Conservation (phyloP, 345 rosid genomes). For the Eucalyptus viminalis region DNA sequence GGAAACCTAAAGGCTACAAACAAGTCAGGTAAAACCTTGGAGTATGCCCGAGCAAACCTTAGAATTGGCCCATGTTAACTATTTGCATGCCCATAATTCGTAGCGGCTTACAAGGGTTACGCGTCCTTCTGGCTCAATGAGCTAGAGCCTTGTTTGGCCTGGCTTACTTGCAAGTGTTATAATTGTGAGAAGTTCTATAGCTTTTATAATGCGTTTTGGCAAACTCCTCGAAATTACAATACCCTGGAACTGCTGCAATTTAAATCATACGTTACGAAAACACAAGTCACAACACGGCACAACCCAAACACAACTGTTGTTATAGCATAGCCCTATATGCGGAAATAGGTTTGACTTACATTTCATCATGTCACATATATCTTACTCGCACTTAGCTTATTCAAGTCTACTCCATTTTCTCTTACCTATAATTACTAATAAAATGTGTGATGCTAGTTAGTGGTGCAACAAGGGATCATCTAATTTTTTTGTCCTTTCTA, state of each 20-base stretch:
- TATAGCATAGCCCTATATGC: neutral
- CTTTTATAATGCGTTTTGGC: neutral
- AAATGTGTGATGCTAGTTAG: neutral
- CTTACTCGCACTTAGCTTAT: neutral
- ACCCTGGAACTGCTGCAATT: neutral
- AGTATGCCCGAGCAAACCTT: neutral
- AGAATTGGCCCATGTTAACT: neutral
- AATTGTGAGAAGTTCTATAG: neutral
- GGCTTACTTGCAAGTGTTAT: neutral
- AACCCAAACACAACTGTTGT: neutral
- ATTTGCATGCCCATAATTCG: neutral
- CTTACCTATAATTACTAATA: neutral
- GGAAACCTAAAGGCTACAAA: neutral
- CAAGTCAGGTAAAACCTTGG: neutral
- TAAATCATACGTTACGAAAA: neutral
- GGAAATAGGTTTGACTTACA: accelerated
- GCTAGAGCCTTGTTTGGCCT: neutral
- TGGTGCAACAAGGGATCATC: neutral
- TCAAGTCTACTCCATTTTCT: neutral
- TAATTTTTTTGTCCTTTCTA: neutral
- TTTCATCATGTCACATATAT: neutral
- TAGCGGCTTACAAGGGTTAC: neutral
- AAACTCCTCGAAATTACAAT: neutral
- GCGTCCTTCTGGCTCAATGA: neutral
- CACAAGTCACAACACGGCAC: neutral